Conservation (phyloP, 179 eudicot genomes). For the Amaranthus tricolor region DNA sequence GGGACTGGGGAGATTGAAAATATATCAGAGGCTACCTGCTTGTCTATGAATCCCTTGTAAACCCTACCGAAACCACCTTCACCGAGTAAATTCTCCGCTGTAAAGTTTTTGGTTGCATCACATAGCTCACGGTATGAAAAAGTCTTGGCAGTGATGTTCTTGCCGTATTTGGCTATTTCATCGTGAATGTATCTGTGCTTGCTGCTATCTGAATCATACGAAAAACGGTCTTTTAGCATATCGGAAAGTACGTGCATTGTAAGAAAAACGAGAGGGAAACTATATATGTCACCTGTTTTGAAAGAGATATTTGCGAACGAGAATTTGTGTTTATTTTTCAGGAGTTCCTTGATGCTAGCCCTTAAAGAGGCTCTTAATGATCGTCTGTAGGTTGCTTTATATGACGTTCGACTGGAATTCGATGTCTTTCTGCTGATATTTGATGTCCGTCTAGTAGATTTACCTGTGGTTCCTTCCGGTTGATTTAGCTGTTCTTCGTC, state of each 20-base stretch:
- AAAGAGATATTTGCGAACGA: constrained; percentile 49
- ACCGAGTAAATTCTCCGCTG: constrained; percentile 43
- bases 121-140: constrained; percentile 49
- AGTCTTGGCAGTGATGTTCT: constrained; percentile 45
- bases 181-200: constrained; percentile 51
- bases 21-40: constrained; percentile 27
- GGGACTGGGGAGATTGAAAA: neutral
- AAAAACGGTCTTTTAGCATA: neutral
- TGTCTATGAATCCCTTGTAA: constrained; percentile 55
- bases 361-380: constrained; percentile 26
- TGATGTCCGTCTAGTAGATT: neutral
- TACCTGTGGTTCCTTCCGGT: neutral
- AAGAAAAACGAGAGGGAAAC: neutral
- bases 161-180: constrained; percentile 59
- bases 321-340: constrained; percentile 25
- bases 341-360: constrained; percentile 38
- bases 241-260: neutral
- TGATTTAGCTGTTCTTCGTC: constrained; percentile 13
- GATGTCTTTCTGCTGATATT: neutral
- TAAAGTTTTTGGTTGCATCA: constrained; percentile 51
- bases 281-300: constrained; percentile 40
- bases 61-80: constrained; percentile 86
- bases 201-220: constrained; percentile 46
- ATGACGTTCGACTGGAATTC: neutral
- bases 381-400: neutral